Evolutionary conservation across 2,329 filamentous ascomycete species (phyloP).

Genomic region (Aspergillaceae sp.): DNA sequence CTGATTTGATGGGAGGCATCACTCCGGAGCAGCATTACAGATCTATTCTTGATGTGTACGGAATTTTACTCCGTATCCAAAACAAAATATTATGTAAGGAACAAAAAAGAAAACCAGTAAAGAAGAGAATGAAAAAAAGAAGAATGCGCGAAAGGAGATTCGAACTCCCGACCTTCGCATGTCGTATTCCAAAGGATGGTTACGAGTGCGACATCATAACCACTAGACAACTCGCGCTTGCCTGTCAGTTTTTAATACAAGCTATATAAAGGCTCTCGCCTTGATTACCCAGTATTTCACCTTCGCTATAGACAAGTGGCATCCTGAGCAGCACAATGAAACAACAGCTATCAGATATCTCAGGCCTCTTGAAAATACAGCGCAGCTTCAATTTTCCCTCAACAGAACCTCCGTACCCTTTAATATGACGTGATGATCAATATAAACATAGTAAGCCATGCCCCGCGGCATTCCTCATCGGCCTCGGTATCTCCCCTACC

Average conservation of each 20-base stretch:
- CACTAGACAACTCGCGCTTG: not conserved
- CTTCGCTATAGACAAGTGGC: too few species aligned
- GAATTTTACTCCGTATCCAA: not conserved
- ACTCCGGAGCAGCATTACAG: too few species aligned
- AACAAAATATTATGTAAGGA: not conserved
- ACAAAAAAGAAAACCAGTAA: not conserved
- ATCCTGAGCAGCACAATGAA: too few species aligned
- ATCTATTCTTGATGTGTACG: too few species aligned
- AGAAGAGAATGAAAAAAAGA: not conserved
- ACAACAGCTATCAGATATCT: too few species aligned
- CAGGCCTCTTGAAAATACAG: not conserved
- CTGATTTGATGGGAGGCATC: not conserved
- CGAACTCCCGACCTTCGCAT: conserved; percentile 2
- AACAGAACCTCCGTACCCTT: too few species aligned
- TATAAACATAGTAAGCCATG: too few species aligned
- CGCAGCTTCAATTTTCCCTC: not conserved
- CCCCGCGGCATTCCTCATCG: too few species aligned
- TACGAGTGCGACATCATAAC: conserved; percentile 2
- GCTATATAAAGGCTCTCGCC: not conserved
- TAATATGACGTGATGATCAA: too few species aligned
- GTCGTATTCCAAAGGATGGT: not conserved
- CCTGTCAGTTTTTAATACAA: not conserved
- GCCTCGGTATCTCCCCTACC: too few species aligned
- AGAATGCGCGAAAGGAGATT: conserved; percentile 1
- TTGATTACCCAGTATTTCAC: not conserved